Evolutionary conservation across 1,284 basidiomycete genomes (phyloP), one percentile per base, ranked within the genome.

Genomic region (Trichosporon coremiiforme): DNA sequence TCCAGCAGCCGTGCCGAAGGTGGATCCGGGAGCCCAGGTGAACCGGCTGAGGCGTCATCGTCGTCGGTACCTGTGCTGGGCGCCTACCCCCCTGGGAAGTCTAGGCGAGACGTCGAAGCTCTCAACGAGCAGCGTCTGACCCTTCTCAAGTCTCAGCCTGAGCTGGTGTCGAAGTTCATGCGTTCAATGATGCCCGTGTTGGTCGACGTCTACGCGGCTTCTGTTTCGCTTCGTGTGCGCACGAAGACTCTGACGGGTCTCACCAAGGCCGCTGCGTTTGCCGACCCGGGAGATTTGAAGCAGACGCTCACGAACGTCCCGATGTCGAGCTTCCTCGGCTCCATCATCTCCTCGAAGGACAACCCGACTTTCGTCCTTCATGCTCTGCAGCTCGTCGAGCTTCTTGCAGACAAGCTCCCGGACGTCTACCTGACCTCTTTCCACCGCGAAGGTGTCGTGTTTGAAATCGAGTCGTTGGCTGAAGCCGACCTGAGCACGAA

Each of bases 171-270:
- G 33, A 88, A 89, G 33, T 97, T 94, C 82, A 91, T 93, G 88
- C 89, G 89, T 53, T 85, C 95, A 20, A 89, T 94, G 76, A 89
- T 96, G 0, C 95, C 95, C 0, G 94, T 95, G 64, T 86, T 98
- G 66, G 90, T 97, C 69, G 95, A 98, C 77, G 95, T 98, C 8
- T 98, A 96, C 82, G 91, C 94, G 22, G 95, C 95, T 10, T 96
- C 93, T 77, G 94, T 98, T 38, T 90, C 90, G 67, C 89, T 90
- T 0, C 89, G 92, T 6, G 90, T 97, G 2, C 87, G 95, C 70
- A 89, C 91, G 65, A 95, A 95, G 85, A 92, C 93, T 0, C 85
- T 98, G 71, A 91, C 90, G 0, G 93, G 91, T 0, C 78, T 98
- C 66, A 83, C 95, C 73, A 96, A 97, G 80, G 93, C 95, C 2